A percentile compares a stretch with the other conserved stretches of the same genome.
phyloP scores from a whole-genome alignment of 257 asterid species.

The Primulina tabacum region DNA sequence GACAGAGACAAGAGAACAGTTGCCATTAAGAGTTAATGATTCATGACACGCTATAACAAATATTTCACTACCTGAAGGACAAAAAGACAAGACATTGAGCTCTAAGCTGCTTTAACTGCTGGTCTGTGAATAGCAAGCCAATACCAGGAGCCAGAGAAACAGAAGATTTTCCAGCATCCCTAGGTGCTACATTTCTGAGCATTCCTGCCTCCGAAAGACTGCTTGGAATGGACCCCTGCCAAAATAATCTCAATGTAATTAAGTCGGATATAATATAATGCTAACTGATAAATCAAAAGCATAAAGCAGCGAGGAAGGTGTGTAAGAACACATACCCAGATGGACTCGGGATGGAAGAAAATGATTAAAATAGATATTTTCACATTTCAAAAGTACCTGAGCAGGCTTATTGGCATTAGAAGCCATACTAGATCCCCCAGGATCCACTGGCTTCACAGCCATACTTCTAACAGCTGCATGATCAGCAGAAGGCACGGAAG shows the following conservation, averaged over 20 bases:
- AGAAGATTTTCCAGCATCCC: conserved; percentile 86
- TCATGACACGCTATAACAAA: conserved; percentile 12
- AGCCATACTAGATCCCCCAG: conserved; percentile 50
- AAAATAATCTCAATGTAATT: conserved; percentile 26
- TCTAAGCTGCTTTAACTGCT: conserved; percentile 93
- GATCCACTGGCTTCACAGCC: conserved; percentile 57
- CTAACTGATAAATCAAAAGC: conserved; percentile 15
- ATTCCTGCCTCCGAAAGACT: conserved; percentile 53
- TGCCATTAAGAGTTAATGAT: conserved; percentile 12
- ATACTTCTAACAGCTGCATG: conserved; percentile 49
- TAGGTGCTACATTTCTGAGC: conserved; percentile 46
- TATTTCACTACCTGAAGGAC: conserved; percentile 71
- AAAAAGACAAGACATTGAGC: conserved; percentile 99
- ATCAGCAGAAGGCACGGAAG: conserved; percentile 47
- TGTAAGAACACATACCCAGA: conserved; percentile 14
- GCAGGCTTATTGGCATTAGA: conserved; percentile 50
- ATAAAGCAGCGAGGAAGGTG: conserved; percentile 10
- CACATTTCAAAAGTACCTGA: conserved; percentile 30
- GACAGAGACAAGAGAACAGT: conserved; percentile 26
- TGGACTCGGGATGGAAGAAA: conserved; percentile 7
- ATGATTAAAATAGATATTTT: conserved; percentile 14
- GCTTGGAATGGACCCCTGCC: conserved; percentile 54
- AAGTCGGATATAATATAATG: conserved; percentile 20
- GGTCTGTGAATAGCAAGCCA: conserved; percentile 82
- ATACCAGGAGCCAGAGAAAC: conserved; percentile 53